Conservation (phyloP, 176 grass and related monocot genomes). For the Guadua angustifolia region DNA sequence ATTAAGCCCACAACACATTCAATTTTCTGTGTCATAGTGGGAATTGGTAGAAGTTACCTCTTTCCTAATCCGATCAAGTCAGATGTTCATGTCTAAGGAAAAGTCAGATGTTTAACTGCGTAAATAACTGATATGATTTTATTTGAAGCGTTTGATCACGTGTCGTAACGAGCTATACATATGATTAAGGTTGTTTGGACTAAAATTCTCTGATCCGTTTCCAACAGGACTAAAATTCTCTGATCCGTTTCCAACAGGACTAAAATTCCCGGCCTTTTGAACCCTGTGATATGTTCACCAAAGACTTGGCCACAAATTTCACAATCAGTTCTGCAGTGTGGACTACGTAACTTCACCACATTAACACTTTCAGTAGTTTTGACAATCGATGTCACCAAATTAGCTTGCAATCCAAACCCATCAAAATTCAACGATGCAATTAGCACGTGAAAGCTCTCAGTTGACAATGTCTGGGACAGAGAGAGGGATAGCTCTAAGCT, state of each 20-base stretch:
- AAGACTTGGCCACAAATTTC: slow-evolving; percentile 9
- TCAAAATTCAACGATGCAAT: not conserved
- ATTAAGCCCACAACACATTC: too few relatives aligned
- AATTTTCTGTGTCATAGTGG: too few relatives aligned
- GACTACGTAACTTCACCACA: not conserved
- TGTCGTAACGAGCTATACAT: not conserved
- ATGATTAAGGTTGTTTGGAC: not conserved
- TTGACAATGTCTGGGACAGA: not conserved
- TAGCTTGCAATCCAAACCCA: not conserved
- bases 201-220: too few relatives aligned
- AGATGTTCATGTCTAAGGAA: not conserved
- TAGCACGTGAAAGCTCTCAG: not conserved
- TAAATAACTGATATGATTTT: not conserved
- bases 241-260: not conserved
- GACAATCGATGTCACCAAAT: too few relatives aligned
- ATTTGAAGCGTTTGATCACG: not conserved
- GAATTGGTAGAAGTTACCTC: too few relatives aligned
- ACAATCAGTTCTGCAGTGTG: not conserved
- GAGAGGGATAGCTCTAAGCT: not conserved
- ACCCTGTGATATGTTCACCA: not conserved
- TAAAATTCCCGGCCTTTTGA: not conserved
- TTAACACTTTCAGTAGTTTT: not conserved
- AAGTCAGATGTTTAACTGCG: not conserved
- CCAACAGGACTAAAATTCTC: too few relatives aligned
- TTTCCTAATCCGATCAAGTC: too few relatives aligned